A percentile compares a stretch with the other conserved stretches of the same genome.
Conservation (phyloP, 2,329 filamentous ascomycete species). For the Hypoxylon sp. region DNA sequence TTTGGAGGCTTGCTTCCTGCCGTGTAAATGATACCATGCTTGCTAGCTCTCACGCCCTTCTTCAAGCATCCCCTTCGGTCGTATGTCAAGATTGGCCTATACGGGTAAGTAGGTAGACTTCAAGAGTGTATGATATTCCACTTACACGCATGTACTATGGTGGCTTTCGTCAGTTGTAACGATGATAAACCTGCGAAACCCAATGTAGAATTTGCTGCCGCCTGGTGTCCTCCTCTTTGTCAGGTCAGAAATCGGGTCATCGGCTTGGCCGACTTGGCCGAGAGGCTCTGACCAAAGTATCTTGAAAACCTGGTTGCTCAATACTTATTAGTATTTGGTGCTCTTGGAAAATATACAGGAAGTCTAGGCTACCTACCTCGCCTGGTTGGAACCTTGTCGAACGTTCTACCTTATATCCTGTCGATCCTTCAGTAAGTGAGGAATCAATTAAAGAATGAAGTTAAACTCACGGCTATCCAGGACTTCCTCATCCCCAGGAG, state of each 20-base stretch:
- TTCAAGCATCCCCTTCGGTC: constrained; percentile 68
- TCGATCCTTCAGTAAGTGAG: constrained; percentile 39
- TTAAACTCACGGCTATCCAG: constrained; percentile 47
- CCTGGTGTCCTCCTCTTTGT: constrained; percentile 56
- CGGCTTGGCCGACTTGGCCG: constrained; percentile 55
- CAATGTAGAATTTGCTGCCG: constrained; percentile 62
- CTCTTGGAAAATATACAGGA: neutral
- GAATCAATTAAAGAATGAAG: neutral
- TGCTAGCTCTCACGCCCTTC: constrained; percentile 65
- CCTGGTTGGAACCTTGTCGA: constrained; percentile 52
- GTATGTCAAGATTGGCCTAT: constrained; percentile 70
- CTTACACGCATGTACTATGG: constrained; percentile 71
- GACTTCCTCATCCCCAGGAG: constrained; percentile 46
- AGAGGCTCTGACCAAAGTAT: constrained; percentile 68
- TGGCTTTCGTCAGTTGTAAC: constrained; percentile 67
- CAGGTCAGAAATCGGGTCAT: constrained; percentile 51
- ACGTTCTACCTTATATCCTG: constrained; percentile 50
- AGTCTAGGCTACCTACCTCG: constrained; percentile 44
- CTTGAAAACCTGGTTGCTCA: constrained; percentile 65
- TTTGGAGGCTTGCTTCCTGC: constrained; percentile 51
- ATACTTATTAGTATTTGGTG: constrained; percentile 11
- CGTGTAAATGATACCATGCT: constrained; percentile 69
- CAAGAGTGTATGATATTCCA: constrained; percentile 9
- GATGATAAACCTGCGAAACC: constrained; percentile 70
- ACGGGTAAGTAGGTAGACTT: constrained; percentile 40